A percentile compares a stretch with the other conserved stretches of the same genome.
Evolutionary conservation across 164 flowering plant species (phyloP).

Genomic region (Paratinospora sagittata): DNA sequence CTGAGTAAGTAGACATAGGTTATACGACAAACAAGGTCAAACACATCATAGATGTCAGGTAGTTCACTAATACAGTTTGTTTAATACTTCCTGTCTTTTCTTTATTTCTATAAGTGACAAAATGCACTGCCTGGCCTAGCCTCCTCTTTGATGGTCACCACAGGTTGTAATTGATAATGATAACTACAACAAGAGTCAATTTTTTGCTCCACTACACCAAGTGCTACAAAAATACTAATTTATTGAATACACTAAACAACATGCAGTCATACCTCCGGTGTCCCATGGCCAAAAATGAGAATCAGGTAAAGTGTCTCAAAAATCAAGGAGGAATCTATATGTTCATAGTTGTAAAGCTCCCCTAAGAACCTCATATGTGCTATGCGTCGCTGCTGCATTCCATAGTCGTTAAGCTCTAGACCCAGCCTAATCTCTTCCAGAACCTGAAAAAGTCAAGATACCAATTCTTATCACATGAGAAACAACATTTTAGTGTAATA

Average conservation of each 20-base stretch:
- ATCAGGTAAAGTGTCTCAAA: slow-evolving; percentile 90
- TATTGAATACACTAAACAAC: neutral
- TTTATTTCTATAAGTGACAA: no score
- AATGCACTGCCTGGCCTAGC: no score
- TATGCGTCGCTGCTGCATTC: slow-evolving; percentile 85
- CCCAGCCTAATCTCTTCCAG: slow-evolving; percentile 88
- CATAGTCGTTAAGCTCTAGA: slow-evolving; percentile 86
- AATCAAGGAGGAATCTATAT: slow-evolving; percentile 85
- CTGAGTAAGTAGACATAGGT: no score
- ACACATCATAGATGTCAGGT: no score
- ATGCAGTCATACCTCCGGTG: slow-evolving; percentile 59
- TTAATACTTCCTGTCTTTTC: no score
- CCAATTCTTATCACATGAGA: neutral
- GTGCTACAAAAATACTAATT: neutral
- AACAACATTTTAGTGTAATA: neutral
- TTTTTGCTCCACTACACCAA: neutral
- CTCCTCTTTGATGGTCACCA: neutral
- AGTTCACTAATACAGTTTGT: no score
- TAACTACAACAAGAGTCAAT: neutral
- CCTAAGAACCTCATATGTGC: slow-evolving; percentile 95
- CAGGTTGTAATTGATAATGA: neutral
- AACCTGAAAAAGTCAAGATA: slow-evolving; percentile 44
- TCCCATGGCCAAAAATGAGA: slow-evolving; percentile 86
- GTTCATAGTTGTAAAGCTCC: slow-evolving; percentile 96
- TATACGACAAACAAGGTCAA: no score